Conservation (phyloP, 2,329 filamentous ascomycete species). For the Fusarium haematococcum region DNA sequence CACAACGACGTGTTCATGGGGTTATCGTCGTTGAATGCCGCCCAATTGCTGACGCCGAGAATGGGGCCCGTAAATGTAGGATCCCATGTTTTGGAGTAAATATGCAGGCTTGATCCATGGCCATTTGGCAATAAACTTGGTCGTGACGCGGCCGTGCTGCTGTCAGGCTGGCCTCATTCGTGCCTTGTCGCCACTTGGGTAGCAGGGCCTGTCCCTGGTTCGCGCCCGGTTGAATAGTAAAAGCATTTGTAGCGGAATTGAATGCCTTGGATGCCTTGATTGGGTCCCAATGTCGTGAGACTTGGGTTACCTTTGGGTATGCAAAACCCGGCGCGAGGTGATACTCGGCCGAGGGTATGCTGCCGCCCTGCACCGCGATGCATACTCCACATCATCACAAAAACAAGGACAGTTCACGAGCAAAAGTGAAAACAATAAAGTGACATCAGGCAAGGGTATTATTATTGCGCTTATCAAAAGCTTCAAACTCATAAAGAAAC, state of each 20-base stretch:
- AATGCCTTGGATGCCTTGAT: background rate
- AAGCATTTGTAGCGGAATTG: background rate
- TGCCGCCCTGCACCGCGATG: no score
- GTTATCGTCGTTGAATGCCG: background rate
- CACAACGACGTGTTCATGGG: constrained; percentile 18
- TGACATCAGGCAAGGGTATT: background rate
- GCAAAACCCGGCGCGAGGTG: background rate
- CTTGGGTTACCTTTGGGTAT: background rate
- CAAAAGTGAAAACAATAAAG: background rate
- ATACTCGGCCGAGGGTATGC: background rate
- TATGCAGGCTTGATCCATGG: constrained; percentile 9
- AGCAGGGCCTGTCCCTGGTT: background rate
- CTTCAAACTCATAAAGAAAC: background rate
- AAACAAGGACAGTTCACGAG: background rate
- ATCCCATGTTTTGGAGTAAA: background rate
- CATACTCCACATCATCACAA: background rate
- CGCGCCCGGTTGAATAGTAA: background rate
- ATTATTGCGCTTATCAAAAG: background rate
- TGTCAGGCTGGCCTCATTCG: constrained; percentile 29
- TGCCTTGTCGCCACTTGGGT: constrained; percentile 14
- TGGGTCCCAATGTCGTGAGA: background rate
- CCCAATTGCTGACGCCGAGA: constrained; percentile 4
- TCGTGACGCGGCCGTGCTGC: constrained; percentile 16
- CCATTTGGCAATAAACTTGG: background rate
- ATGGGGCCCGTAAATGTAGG: background rate